Percentiles rank a stretch among this genome's conserved stretches.
Conservation (phyloP, 352 stramenopile species). For the Globisporangium canariense region DNA sequence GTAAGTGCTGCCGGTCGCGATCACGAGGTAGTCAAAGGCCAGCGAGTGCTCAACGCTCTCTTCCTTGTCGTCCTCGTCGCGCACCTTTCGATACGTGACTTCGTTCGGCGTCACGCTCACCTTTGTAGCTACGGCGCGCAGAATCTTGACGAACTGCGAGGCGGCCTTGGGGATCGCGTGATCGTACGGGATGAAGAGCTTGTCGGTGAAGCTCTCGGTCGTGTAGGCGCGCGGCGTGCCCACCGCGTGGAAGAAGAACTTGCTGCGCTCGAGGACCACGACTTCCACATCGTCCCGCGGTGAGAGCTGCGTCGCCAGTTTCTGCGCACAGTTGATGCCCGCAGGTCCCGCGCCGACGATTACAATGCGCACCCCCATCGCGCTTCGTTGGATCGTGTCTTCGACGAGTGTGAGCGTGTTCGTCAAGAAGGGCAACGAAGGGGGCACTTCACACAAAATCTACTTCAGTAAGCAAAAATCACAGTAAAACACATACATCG, state of each 20-base stretch:
- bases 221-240: conserved; percentile 40
- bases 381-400: no score
- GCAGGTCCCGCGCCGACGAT: conserved; percentile 50
- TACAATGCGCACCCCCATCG: conserved; percentile 26
- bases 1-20: conserved; percentile 62
- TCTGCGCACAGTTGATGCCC: conserved; percentile 40
- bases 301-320: conserved; percentile 31
- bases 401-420: no score
- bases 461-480: no score
- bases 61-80: conserved; percentile 23
- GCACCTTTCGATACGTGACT: conserved; percentile 18
- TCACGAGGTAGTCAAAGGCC: conserved; percentile 52
- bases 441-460: no score
- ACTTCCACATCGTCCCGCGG: conserved; percentile 34
- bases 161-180: conserved; percentile 35
- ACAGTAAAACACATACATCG: no score
- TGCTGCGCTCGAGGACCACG: conserved; percentile 53
- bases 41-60: conserved; percentile 20
- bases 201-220: conserved; percentile 35
- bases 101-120: conserved; percentile 17
- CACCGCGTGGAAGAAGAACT: conserved; percentile 47
- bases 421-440: no score
- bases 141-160: conserved; percentile 33
- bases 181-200: conserved; percentile 59
- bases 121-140: conserved; percentile 29